Conservation (phyloP, 2,329 filamentous ascomycete species). For the Periconia digitata region DNA sequence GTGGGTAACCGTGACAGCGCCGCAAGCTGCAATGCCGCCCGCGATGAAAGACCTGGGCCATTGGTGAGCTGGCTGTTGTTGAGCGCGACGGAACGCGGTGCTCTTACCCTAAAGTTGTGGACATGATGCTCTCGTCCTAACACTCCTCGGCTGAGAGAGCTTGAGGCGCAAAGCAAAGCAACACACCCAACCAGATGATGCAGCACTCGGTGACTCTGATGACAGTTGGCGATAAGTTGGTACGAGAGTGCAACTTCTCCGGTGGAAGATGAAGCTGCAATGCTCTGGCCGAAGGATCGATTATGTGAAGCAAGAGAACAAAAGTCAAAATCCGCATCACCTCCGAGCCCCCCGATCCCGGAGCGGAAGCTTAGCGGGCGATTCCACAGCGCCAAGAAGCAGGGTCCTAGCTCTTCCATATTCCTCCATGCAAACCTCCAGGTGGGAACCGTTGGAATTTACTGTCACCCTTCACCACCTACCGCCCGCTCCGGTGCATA, state of each 20-base stretch:
- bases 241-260: no score
- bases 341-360: slow-evolving; percentile 12
- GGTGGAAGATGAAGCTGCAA: no score
- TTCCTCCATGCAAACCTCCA: no score
- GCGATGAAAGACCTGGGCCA: slow-evolving; percentile 78
- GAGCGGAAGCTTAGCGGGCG: no score
- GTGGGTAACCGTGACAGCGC: slow-evolving; percentile 95
- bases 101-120: slow-evolving; percentile 50
- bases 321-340: no score
- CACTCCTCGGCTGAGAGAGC: slow-evolving; percentile 4
- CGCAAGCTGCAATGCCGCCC: slow-evolving; percentile 93
- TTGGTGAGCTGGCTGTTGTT: slow-evolving; percentile 1
- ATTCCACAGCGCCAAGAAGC: neutral
- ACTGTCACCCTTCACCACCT: neutral
- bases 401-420: slow-evolving; percentile 6
- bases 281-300: no score
- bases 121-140: slow-evolving; percentile 37
- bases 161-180: no score
- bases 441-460: neutral
- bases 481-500: slow-evolving; percentile 2
- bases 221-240: no score
- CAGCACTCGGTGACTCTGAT: no score
- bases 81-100: neutral
- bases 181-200: no score
- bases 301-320: no score